Evolutionary conservation across 129 eudicot genomes (phyloP), one percentile per base, ranked within the genome.

Genomic region (Logfia minima): DNA sequence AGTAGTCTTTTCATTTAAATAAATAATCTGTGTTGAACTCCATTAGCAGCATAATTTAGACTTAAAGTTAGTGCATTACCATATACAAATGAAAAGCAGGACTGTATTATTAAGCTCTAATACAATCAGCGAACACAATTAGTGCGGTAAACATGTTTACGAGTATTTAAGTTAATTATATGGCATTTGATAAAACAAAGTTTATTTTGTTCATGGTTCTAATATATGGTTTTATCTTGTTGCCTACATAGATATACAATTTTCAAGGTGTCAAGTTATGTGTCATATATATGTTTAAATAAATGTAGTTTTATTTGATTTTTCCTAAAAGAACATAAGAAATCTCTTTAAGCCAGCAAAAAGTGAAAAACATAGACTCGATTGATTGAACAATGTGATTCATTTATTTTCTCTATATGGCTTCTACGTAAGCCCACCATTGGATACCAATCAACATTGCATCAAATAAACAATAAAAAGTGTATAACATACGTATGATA

Each of bases 391-490:
- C 37, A 14, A 19, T 3, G 56, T 17, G 29, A 45, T 45, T 2
- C 4, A 45, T 45, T 60, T 34, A 10, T 19, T 22, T 8, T 19
- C 0, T 26, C 28, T 19, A 59, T 26, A 26, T 23, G 26, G 66
- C 17, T 23, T 63, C 83, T 74, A 80, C 75, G 66, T 52, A 72
- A 71, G 52, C 64, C 80, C 68, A 41, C 79, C 52, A 11, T 8
- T 11, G 35, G 55, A 68, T 48, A 60, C 4, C 56, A 21, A 56
- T 55, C 48, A 56, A 31, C 8, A 14, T 28, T 21, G 66, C 43
- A 53, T 34, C 68, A 72, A 18, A 53, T 80, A 63, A 26, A 63
- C 74, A 52, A 72, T 52, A 43, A 8, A 65, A 70, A 45, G 75
- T 73, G 79, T 31, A 10, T 6, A 17, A 6, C 63, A 69, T 60